Percentiles rank a stretch among this genome's conserved stretches.
Conservation (phyloP, 208 protist species). For the Novymonas esmeraldas region DNA sequence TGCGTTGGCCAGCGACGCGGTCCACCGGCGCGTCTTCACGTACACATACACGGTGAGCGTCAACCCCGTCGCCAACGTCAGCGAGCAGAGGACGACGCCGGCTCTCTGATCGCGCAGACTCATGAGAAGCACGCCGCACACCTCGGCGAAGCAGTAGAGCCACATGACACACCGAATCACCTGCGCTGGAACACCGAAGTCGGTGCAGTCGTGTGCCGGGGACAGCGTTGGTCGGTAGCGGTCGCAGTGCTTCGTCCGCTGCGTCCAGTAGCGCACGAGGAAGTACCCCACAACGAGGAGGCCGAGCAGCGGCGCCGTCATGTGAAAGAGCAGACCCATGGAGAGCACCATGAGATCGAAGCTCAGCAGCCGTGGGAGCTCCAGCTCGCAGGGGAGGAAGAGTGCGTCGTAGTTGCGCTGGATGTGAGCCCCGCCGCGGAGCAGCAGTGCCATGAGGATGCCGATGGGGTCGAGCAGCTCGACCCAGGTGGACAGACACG, state of each 20-base stretch:
- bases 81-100: slow-evolving; percentile 52
- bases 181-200: slow-evolving; percentile 66
- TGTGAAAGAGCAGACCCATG: slow-evolving; percentile 87
- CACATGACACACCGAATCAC: slow-evolving; percentile 70
- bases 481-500: slow-evolving; percentile 65
- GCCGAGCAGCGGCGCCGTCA: slow-evolving; percentile 75
- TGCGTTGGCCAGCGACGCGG: slow-evolving; percentile 47
- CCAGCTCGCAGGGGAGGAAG: slow-evolving; percentile 59
- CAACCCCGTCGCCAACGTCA: slow-evolving; percentile 48
- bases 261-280: slow-evolving; percentile 66
- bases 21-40: slow-evolving; percentile 52
- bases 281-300: slow-evolving; percentile 74
- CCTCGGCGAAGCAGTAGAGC: slow-evolving; percentile 66
- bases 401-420: slow-evolving; percentile 82
- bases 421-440: slow-evolving; percentile 47
- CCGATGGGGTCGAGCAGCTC: slow-evolving; percentile 62
- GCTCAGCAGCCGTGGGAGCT: slow-evolving; percentile 62
- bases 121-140: slow-evolving; percentile 67
- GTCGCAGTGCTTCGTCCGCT: slow-evolving; percentile 73
- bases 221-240: slow-evolving; percentile 58
- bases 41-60: slow-evolving; percentile 51
- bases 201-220: slow-evolving; percentile 68
- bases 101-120: slow-evolving; percentile 52
- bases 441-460: slow-evolving; percentile 50
- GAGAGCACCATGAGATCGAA: slow-evolving; percentile 79